Base-by-base conservation (phyloP, 2,329 filamentous ascomycete genomes). In the Botrytis galanthina region DNA sequence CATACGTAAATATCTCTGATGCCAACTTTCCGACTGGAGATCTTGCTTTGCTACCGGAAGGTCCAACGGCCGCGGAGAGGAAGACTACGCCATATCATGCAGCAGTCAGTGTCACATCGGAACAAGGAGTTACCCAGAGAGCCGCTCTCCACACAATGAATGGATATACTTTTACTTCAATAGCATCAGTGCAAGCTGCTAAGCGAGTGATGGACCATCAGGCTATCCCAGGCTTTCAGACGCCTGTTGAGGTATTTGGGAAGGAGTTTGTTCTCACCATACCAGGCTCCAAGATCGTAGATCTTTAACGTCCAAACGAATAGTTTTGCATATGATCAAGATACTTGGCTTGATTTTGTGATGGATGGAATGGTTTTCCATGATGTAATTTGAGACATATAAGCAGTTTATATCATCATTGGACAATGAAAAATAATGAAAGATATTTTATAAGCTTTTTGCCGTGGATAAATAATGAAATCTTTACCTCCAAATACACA, bases 261-360 rank as follows among this genome's bases (percentile, higher is more conserved):
- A n/a, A 51, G 46, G 46, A 51, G 4, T 51, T 51, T 51, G 22
- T 51, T 26, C 46, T 51, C 22, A 12, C 46, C n/a, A 51, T 51
- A 26, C 46, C 46, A 14, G 46, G 22, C 22, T 26, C 46, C 4
- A n/a, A 26, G 9, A 26, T 51, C 22, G 6, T 51, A n/a, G 46
- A 51, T n/a, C 10, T 51, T 4, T 3, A n/a, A 14, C 0, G 4
- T 26, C 4, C 4, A n/a, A 51, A n/a, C 1, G 22, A 6, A 51
- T 51, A 6, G 10, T 51, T 14, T 0, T 51, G 22, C 4, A 26
- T 51, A 51, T 51, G 26, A 51, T n/a, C 10, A n/a, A n/a, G 22
- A 51, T n/a, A 51, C 22, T n/a, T n/a, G 4, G 26, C 10, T 51
- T 3, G 14, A n/a, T 51, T n/a, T 51, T 51, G 10, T 14, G 6